Percentiles rank a stretch among this genome's conserved stretches.
Conservation (phyloP, 2,329 filamentous ascomycete species). For the Sordariomycetes sp. region DNA sequence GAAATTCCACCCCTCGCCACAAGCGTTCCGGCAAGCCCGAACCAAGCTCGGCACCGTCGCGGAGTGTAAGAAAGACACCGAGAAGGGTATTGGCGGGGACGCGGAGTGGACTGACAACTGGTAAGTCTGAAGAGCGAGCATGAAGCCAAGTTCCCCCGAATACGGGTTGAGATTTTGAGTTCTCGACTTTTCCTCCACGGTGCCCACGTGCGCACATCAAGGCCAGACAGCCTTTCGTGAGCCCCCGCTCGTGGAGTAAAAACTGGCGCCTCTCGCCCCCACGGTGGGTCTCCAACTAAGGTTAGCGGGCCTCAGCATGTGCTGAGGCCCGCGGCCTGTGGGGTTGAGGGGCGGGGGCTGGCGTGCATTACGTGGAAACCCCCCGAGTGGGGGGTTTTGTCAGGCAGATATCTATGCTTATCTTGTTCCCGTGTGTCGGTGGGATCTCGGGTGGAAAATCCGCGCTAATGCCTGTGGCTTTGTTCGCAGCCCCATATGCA, state of each 20-base stretch:
- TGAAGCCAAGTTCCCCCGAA: not conserved
- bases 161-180: not conserved
- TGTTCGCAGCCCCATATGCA: constrained; percentile 17
- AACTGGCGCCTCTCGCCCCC: not conserved
- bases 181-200: not conserved
- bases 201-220: not conserved
- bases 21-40: constrained; percentile 10
- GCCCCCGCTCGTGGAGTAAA: not conserved
- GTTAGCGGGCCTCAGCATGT: not conserved
- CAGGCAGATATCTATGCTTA: not conserved
- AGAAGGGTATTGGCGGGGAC: constrained; percentile 2
- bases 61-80: constrained; percentile 9
- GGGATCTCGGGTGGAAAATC: not conserved
- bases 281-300: not conserved
- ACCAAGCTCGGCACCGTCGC: constrained; percentile 16
- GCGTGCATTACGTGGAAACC: not conserved
- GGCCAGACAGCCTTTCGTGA: not conserved
- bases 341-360: not conserved
- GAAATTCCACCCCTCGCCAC: constrained; percentile 7
- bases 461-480: not conserved
- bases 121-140: not conserved
- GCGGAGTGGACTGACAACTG: constrained; percentile 4
- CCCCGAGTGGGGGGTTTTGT: not conserved
- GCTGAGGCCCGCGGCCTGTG: not conserved
- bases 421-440: not conserved